These are phyloP conservation scores for Penicillium sp. DNA, from an alignment of 2,329 filamentous ascomycete species.

Conservation along the genomic window DNA sequence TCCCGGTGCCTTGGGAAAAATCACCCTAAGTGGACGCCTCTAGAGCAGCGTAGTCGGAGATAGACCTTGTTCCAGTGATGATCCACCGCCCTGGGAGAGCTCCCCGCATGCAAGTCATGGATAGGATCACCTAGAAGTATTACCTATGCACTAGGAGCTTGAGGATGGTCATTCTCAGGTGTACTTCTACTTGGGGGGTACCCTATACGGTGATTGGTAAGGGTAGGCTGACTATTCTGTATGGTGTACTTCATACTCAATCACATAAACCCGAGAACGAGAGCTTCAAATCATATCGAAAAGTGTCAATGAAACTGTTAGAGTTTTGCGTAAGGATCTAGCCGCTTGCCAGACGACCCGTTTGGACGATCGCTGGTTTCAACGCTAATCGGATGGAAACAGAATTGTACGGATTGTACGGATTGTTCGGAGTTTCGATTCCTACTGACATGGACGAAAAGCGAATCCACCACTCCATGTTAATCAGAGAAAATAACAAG, in stretches of 20 bases:
- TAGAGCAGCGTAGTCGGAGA: background rate
- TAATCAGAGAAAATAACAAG: no score
- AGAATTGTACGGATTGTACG: background rate
- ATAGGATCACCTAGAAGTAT: no score
- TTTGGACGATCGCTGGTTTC: background rate
- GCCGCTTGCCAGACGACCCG: background rate
- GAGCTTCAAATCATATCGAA: background rate
- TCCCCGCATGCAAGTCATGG: conserved; percentile 8
- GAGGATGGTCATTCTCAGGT: no score
- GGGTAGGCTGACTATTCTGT: no score
- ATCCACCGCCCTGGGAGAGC: background rate
- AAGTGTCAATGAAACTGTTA: no score
- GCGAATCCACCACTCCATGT: background rate
- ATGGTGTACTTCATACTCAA: background rate
- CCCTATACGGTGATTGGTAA: background rate
- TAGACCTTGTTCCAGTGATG: background rate
- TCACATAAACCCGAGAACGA: background rate
- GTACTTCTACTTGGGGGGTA: no score
- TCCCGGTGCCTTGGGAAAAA: background rate
- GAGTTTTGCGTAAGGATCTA: background rate
- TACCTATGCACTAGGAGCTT: background rate
- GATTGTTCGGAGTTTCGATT: background rate
- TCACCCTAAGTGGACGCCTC: background rate
- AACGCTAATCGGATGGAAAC: background rate
- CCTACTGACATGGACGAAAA: background rate